Conservation (phyloP, 495 filamentous ascomycete species). For the Aspergillus asperescens region DNA sequence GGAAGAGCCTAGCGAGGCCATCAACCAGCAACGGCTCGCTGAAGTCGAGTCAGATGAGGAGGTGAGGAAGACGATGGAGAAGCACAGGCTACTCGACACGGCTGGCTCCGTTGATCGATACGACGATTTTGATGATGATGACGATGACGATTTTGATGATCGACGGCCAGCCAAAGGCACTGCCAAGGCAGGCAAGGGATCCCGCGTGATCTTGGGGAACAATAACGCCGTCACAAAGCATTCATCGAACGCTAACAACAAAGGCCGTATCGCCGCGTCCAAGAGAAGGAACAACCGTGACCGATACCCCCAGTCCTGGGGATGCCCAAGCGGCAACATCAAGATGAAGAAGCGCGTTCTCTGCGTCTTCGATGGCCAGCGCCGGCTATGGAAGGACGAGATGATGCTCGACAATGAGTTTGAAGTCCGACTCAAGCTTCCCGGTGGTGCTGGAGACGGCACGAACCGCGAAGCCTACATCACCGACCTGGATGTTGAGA, state of each 20-base stretch:
- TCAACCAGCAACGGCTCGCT: slow-evolving; percentile 80
- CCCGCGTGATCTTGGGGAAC: slow-evolving; percentile 46
- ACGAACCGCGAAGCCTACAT: slow-evolving; percentile 61
- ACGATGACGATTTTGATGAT: slow-evolving; percentile 61
- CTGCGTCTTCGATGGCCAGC: slow-evolving; percentile 83
- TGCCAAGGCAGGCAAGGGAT: slow-evolving; percentile 37
- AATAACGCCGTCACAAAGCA: slow-evolving; percentile 47
- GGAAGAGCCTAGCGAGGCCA: slow-evolving; percentile 90
- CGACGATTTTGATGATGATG: slow-evolving; percentile 53
- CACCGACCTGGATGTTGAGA: slow-evolving; percentile 91
- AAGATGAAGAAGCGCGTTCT: slow-evolving; percentile 96
- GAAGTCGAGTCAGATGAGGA: slow-evolving; percentile 79
- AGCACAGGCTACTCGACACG: slow-evolving; percentile 64
- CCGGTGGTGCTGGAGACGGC: slow-evolving; percentile 56
- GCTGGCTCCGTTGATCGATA: slow-evolving; percentile 44
- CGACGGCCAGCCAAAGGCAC: slow-evolving; percentile 47
- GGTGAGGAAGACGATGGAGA: slow-evolving; percentile 78
- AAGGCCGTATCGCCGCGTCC: slow-evolving; percentile 44
- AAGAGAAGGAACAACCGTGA: slow-evolving; percentile 81
- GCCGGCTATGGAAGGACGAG: slow-evolving; percentile 93
- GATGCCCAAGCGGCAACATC: slow-evolving; percentile 83
- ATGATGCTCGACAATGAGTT: slow-evolving; percentile 97
- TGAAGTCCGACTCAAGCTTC: slow-evolving; percentile 80
- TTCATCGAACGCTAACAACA: slow-evolving; percentile 26
- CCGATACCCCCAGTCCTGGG: slow-evolving; percentile 90